These are phyloP conservation scores for Dicorynia guianensis DNA, from an alignment of 306 rosid genomes.

Conservation along the genomic window DNA sequence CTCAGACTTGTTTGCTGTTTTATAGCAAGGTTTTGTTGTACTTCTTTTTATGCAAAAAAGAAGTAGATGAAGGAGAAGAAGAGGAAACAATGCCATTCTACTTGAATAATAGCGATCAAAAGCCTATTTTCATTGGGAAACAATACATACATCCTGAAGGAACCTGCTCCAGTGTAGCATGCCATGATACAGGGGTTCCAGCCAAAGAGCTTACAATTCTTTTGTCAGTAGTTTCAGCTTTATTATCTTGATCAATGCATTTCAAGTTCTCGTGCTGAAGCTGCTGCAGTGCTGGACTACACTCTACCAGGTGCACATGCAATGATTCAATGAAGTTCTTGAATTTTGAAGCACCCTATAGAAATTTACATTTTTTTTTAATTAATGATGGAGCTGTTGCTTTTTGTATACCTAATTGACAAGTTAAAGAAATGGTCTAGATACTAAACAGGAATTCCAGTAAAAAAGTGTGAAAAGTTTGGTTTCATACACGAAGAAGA, in stretches of 20 bases:
- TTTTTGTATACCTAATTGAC: background rate
- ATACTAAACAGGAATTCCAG: conserved; percentile 14
- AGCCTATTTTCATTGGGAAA: conserved; percentile 33
- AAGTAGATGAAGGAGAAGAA: background rate
- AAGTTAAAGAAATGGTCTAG: conserved; percentile 7
- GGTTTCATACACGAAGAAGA: conserved; percentile 75
- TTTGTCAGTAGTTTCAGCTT: conserved; percentile 49
- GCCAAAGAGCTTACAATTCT: conserved; percentile 67
- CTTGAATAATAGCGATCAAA: background rate
- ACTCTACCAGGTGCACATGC: conserved; percentile 87
- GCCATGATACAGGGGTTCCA: conserved; percentile 89
- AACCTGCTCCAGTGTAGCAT: conserved; percentile 86
- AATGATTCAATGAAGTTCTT: conserved; percentile 70
- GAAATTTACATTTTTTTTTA: conserved; percentile 27
- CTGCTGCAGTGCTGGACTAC: conserved; percentile 86
- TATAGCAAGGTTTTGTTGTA: background rate
- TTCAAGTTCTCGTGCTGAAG: conserved; percentile 81
- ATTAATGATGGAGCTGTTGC: background rate
- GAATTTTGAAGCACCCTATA: conserved; percentile 84
- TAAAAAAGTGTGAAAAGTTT: conserved; percentile 4
- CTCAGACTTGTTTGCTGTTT: background rate
- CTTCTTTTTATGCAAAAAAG: background rate
- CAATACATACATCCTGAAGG: conserved; percentile 85
- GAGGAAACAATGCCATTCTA: conserved; percentile 13
- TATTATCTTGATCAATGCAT: conserved; percentile 64